Conservation (phyloP, 257 asterid species). For the Anisodus tanguticus region DNA sequence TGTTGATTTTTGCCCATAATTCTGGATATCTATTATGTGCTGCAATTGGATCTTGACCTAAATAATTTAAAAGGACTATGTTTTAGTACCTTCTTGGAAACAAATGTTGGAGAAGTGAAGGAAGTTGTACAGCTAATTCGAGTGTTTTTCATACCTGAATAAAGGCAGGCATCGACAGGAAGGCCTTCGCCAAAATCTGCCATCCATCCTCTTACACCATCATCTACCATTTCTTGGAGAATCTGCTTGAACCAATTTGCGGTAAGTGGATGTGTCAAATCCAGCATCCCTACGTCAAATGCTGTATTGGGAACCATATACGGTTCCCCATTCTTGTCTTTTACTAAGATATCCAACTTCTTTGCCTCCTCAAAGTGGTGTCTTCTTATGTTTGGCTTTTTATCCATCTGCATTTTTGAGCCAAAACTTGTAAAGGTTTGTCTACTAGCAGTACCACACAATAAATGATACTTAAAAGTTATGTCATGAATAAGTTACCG, state of each 20-base stretch:
- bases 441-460: neutral
- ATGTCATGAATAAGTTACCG: constrained; percentile 47
- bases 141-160: constrained; percentile 56
- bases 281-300: constrained; percentile 94
- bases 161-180: constrained; percentile 87
- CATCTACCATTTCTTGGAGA: constrained; percentile 82
- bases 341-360: constrained; percentile 78
- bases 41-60: constrained; percentile 91
- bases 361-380: constrained; percentile 78
- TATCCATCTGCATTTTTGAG: constrained; percentile 60
- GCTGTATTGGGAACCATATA: constrained; percentile 97
- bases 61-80: constrained; percentile 30
- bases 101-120: too few species aligned
- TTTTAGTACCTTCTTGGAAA: neutral
- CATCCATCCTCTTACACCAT: constrained; percentile 99
- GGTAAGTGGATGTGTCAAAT: constrained; percentile 79
- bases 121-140: neutral
- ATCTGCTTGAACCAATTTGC: constrained; percentile 84
- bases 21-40: constrained; percentile 95
- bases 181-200: constrained; percentile 99
- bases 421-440: constrained; percentile 2
- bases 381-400: constrained; percentile 61
- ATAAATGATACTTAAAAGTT: neutral
- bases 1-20: constrained; percentile 81
- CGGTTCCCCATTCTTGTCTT: constrained; percentile 68